Conservation (phyloP, 805 yeast genomes). For the Brettanomyces bruxellensis region DNA sequence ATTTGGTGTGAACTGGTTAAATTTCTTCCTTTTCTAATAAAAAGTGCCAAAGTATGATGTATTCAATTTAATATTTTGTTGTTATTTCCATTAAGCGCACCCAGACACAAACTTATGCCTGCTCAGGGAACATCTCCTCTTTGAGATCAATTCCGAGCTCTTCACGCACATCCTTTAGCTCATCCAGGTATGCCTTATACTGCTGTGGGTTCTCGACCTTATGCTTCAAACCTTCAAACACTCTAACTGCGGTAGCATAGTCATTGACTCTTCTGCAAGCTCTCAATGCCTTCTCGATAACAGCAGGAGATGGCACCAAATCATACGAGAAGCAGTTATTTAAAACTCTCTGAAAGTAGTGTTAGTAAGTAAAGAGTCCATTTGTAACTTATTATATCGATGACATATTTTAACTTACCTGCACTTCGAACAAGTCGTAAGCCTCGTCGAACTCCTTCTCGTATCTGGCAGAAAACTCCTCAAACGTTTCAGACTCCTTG, state of each 20-base stretch:
- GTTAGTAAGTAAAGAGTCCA: constrained; percentile 18
- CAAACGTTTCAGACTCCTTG: constrained; percentile 88
- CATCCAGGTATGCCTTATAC: constrained; percentile 93
- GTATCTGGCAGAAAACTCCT: constrained; percentile 83
- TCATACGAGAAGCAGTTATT: constrained; percentile 98
- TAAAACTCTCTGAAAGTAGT: constrained; percentile 57
- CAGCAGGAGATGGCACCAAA: constrained; percentile 96
- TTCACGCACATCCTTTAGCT: constrained; percentile 81
- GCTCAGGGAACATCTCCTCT: constrained; percentile 63
- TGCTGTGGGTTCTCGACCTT: constrained; percentile 93
- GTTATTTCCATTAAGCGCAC: neutral
- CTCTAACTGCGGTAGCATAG: constrained; percentile 97
- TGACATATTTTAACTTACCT: constrained; percentile 24
- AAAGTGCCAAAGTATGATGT: too few relatives aligned
- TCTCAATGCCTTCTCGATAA: constrained; percentile 88
- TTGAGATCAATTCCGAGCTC: constrained; percentile 90
- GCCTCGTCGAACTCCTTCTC: constrained; percentile 96
- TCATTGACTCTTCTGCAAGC: constrained; percentile 99
- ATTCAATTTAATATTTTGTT: neutral
- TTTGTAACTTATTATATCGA: neutral
- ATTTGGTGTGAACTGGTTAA: too few relatives aligned
- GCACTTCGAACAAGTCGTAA: constrained; percentile 78
- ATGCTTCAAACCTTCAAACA: constrained; percentile 92
- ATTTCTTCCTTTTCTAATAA: too few relatives aligned
- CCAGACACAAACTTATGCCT: neutral